Base-by-base conservation (phyloP, 495 filamentous ascomycete species). In the Emericellopsis terricola region DNA sequence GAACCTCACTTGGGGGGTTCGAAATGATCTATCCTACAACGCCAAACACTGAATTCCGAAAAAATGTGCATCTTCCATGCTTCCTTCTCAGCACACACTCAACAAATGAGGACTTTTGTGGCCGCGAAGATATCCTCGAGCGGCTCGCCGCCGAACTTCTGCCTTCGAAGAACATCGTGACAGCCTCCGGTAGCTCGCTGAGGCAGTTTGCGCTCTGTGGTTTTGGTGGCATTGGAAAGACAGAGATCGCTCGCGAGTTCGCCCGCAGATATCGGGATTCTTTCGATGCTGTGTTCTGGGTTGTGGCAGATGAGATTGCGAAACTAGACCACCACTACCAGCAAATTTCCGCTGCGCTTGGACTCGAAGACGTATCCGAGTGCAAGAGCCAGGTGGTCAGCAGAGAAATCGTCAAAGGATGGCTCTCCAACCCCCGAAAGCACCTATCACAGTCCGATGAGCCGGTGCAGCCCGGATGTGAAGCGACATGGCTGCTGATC, bases 201-300 rank as follows among this genome's bases (percentile, higher is more conserved):
- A 35, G 24, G 13, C 31, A 33, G n/a, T 52, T 54, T 40, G 53
- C 43, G 10, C 36, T 58, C 11, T 55, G 48, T 32, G 52, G 50
- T 15, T 36, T 54, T 21, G 54, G 57, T 0, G 56, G 56, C 0
- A 46, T 59, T 27, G 54, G 57, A 9, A 61, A 61, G 36, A 58
- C 52, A 21, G 36, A n/a, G n/a, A 49, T 54, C 23, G 57, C 57
- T 14, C 40, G 20, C 28, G 41, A 55, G 34, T 59, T 43, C 39
- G 38, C 38, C 10, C 29, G 37, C 15, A 19, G 37, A 19, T 34
- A 48, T 27, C n/a, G n/a, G 35, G 28, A 41, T 5, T 33, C 26
- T 15, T 61, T 53, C 35, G 56, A 61, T 26, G 54, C 50, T 4
- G 45, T 61, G 18, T 56, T 61, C 38, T 61, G 56, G 54, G 43